Evolutionary conservation across 2,329 filamentous ascomycete species (phyloP), one percentile per base, ranked within the genome.

Genomic region (Botrytis medusae): DNA sequence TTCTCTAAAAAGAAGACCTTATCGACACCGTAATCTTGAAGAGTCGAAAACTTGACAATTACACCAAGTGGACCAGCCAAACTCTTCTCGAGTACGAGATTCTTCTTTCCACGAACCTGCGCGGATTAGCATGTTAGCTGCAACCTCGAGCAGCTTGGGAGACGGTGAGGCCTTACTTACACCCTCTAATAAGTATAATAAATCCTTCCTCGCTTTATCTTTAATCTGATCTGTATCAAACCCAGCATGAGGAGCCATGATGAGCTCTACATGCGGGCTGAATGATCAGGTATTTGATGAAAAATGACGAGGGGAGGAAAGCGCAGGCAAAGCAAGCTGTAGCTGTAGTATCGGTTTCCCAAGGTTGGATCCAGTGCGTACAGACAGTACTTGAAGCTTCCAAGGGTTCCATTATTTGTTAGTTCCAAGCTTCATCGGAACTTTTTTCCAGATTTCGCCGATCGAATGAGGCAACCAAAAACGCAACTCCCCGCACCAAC

Each of bases 21-120:
- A 83, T 98, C 95, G 78, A 99, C 95, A 44, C 97, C 97, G 84
- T 98, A 98, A 80, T 99, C 96, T 81, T 98, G 94, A 25, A 98
- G 88, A 16, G 93, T 95, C 34, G 95, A 95, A 80, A 98, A 97
- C 82, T 98, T 98, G 84, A 97, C 94, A 77, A 99, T 92, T 74
- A 95, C 88, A 74, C 95, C 94, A 78, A 99, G 88, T 44, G 95
- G 93, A 37, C 95, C 96, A 77, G 95, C 94, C 78, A 99, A 87
- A 79, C 91, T 91, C 83, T 92, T 93, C 82, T 98, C 95, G 81
- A 99, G 92, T 70, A 99, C 93, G 75, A 99, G 87, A 81, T 98
- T 98, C 87, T 99, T 99, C 89, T 98, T 99, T 78, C 97, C 97
- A 81, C 95, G 93, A 77, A 98, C 94, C 96, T 99, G 81, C 62